phyloP scores from a whole-genome alignment of 2,329 filamentous ascomycete genomes.

The Diaporthe vexans region DNA sequence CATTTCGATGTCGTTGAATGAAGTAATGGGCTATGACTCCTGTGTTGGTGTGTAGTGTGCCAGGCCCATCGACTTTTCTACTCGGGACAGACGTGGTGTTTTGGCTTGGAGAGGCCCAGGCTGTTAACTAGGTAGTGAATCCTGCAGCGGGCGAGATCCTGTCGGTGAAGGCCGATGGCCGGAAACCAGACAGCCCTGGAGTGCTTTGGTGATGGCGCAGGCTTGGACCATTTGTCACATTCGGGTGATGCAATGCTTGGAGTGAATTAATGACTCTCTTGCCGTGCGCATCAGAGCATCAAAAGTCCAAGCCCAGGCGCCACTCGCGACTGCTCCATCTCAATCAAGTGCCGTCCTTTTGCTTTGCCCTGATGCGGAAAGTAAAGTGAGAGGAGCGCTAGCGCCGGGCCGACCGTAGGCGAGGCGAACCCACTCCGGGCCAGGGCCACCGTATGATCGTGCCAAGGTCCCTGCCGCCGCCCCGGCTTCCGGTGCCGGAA shows the following conservation, averaged over 20 bases:
- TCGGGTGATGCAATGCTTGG: not conserved
- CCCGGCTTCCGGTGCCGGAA: constrained; percentile 28
- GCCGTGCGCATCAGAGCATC: constrained; percentile 9
- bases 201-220: not conserved
- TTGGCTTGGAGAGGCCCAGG: too few relatives aligned
- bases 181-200: too few relatives aligned
- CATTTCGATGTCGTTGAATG: constrained; percentile 64
- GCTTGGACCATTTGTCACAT: not conserved
- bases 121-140: constrained; percentile 2
- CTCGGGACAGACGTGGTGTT: too few relatives aligned
- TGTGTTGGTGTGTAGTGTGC: not conserved
- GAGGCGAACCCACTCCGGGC: not conserved
- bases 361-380: constrained; percentile 16
- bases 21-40: not conserved
- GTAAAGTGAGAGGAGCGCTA: constrained; percentile 17
- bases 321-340: not conserved
- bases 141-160: not conserved
- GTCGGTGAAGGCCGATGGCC: not conserved
- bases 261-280: not conserved
- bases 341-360: not conserved
- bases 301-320: not conserved
- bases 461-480: not conserved
- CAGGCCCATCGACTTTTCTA: not conserved
- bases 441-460: not conserved
- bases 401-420: not conserved